Percentiles rank a stretch among this genome's conserved stretches.
Evolutionary conservation across 2,329 filamentous ascomycete species (phyloP).

Genomic region (Akanthomyces uredinophilus): DNA sequence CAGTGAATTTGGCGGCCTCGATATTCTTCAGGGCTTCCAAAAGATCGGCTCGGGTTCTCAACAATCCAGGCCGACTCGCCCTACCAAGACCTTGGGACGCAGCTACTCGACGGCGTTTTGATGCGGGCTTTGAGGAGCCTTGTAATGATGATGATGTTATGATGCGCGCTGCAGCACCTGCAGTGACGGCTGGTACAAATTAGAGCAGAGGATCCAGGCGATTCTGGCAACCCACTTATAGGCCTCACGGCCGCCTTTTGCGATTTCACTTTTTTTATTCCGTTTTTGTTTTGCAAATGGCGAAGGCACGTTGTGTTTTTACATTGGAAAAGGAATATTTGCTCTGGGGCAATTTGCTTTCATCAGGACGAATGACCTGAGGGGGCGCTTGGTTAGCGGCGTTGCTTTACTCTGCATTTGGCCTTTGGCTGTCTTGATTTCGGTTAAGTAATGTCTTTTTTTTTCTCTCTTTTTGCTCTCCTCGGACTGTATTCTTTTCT

Average conservation of each 20-base stretch:
- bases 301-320: slow-evolving; percentile 20
- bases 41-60: slow-evolving; percentile 57
- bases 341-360: slow-evolving; percentile 1
- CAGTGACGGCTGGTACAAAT: slow-evolving; percentile 7
- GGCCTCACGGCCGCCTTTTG: slow-evolving; percentile 8
- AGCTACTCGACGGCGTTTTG: slow-evolving; percentile 33
- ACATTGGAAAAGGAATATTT: slow-evolving; percentile 19
- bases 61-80: slow-evolving; percentile 25
- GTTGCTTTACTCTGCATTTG: slow-evolving; percentile 15
- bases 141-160: slow-evolving; percentile 19
- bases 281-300: background rate
- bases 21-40: slow-evolving; percentile 70
- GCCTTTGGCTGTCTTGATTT: slow-evolving; percentile 15
- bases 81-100: slow-evolving; percentile 31
- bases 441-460: slow-evolving; percentile 19
- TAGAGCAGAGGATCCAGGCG: slow-evolving; percentile 13
- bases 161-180: background rate
- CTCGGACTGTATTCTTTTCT: slow-evolving; percentile 12
- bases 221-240: slow-evolving; percentile 10
- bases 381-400: slow-evolving; percentile 17
- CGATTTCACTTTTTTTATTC: background rate
- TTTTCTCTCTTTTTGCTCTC: slow-evolving; percentile 13
- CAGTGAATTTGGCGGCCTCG: slow-evolving; percentile 56
- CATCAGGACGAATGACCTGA: slow-evolving; percentile 21
- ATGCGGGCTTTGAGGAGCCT: background rate